Evolutionary conservation across 75 land plant genomes (phyloP), one percentile per base, ranked within the genome.

Genomic region (Azolla pinnata): DNA sequence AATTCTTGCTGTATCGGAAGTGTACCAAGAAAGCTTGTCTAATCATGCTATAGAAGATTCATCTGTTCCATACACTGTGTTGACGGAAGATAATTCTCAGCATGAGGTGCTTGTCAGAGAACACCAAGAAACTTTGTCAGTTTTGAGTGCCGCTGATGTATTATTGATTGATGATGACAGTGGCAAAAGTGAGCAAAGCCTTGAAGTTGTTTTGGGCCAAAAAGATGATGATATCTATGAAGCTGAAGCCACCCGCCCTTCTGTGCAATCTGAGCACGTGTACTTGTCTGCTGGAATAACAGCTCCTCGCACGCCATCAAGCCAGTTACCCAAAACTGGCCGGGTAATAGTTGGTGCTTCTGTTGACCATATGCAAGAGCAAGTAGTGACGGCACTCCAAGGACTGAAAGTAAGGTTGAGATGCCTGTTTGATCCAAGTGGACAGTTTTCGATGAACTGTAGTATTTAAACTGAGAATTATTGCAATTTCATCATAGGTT

Each of bases 351-450:
- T 93, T 61, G 90, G 90, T 68, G 82, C 87, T 54, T 69, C 63
- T 34, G 73, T 93, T 67, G 98, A 93, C 59, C 81, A 73, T 51
- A 63, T 72, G 62, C 96, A 88, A 59, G 77, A 78, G 44, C 96
- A 85, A 61, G 90, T 96, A 18, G 32, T 93, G 33, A 65, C 90
- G 51, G 98, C 96, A 23, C 78, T 93, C 64, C 96, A 93, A 66
- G 79, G 81, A 19, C 69, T 93, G 35, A 93, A 93, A 90, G 98
- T 93, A 71, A 42, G 9, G 12, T 2, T 29, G 14, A 38, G 12
- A 38, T 38, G 42, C n/a, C n/a, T n/a, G n/a, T n/a, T n/a, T n/a
- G n/a, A n/a, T n/a, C n/a, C n/a, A n/a, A n/a, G n/a, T n/a, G n/a
- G n/a, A n/a, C n/a, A n/a, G n/a, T n/a, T n/a, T n/a, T n/a, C n/a